Evolutionary conservation across 2,329 filamentous ascomycete species (phyloP), one percentile per base, ranked within the genome.

Genomic region (Dothistroma pini): DNA sequence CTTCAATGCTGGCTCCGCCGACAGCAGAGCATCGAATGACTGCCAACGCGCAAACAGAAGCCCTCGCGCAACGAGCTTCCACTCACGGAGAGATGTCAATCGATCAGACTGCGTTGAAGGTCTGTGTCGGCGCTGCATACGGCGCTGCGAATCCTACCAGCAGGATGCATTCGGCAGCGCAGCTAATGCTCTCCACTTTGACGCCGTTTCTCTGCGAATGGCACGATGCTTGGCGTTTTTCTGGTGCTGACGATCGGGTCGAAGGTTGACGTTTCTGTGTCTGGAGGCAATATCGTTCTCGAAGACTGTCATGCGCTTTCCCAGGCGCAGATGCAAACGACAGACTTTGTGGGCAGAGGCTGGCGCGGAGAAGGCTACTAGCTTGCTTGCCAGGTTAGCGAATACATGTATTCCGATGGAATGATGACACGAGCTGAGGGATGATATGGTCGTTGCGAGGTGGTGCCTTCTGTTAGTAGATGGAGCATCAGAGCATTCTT

Each of bases 41-140:
- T 16, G 56, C 59, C 12, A 57, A 58, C 21, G 25, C 49, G 4
- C 58, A 57, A 19, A 56, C 58, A 2, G 60, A 58, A 47, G 35
- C 44, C 11, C 41, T 63, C 2, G 58, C 58, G 4, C 54, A 63
- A 3, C 58, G 57, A 22, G 60, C 60, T 8, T 61, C 59, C 44
- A 52, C 35, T 50, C 58, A 41, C 53, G 44, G 52, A 1, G 34
- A n/a, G 12, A 2, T 62, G 12, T 54, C 56, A 14, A 35, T 65
- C 2, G 58, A 63, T 7, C 63, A 58, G 16, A 61, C 63, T 4
- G 58, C 63, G 1, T 63, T 65, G 54, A 55, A 57, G 44, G 54
- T 65, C 4, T 65, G 60, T 25, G 38, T 65, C 7, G 56, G 61
- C 50, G 63, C 63, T 10, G 59, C 63, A 12, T 63, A 63, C 25